Evolutionary conservation across 106 monocot species (phyloP).

Genomic region (Xerophyta viscosa): DNA sequence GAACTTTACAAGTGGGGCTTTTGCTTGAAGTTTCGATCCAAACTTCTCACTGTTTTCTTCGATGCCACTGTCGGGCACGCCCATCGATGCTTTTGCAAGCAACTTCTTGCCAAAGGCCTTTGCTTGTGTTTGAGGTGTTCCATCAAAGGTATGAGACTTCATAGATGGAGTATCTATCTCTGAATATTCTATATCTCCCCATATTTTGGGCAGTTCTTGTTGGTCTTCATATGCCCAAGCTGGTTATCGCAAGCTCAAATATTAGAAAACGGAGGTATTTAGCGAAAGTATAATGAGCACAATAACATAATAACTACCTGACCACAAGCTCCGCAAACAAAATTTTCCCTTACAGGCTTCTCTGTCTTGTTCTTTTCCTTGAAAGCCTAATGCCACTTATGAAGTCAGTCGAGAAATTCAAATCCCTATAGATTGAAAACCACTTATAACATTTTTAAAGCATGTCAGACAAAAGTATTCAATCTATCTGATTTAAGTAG

Average conservation of each 20-base stretch:
- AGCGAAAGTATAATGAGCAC: too few relatives aligned
- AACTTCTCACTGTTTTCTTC: slow-evolving; percentile 33
- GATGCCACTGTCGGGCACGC: slow-evolving; percentile 18
- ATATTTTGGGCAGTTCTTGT: slow-evolving; percentile 97
- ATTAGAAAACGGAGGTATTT: too few relatives aligned
- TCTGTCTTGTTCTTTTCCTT: slow-evolving; percentile 76
- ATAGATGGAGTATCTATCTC: slow-evolving; percentile 28
- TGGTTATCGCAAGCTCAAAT: slow-evolving; percentile 23
- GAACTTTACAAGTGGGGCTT: slow-evolving; percentile 80
- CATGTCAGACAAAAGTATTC: too few relatives aligned
- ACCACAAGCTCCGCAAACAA: slow-evolving; percentile 94
- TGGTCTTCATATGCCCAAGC: slow-evolving; percentile 96
- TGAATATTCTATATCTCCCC: slow-evolving; percentile 60
- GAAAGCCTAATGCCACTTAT: slow-evolving; percentile 18
- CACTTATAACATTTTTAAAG: too few relatives aligned
- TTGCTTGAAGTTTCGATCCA: slow-evolving; percentile 21
- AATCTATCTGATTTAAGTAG: too few relatives aligned
- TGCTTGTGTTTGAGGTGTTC: slow-evolving; percentile 20
- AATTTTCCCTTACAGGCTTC: slow-evolving; percentile 64
- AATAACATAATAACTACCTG: slow-evolving; percentile 37
- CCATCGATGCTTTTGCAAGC: slow-evolving; percentile 19
- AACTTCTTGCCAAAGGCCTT: slow-evolving; percentile 63
- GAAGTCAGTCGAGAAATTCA: too few relatives aligned
- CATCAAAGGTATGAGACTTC: slow-evolving; percentile 37
- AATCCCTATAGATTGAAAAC: too few relatives aligned